Evolutionary conservation across 768 basidiomycete genomes (phyloP).

Genomic region (Tephrocybe sp.): DNA sequence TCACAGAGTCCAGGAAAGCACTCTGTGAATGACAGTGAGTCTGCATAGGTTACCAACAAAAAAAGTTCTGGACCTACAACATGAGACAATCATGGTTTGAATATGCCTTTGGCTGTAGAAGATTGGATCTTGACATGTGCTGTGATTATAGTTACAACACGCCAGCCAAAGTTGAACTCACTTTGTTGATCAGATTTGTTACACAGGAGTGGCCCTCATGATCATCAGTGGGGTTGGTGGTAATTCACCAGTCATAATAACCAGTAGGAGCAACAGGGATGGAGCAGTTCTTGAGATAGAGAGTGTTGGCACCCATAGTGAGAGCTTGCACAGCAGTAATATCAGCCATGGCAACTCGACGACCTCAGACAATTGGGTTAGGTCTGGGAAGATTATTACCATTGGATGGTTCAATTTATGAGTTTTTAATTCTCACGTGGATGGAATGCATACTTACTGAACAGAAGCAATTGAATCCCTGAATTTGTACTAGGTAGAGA

Average conservation of each 20-base stretch:
- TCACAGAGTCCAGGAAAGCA: conserved; percentile 28
- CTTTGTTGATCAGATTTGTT: conserved; percentile 29
- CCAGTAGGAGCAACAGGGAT: conserved; percentile 43
- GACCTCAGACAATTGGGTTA: no score
- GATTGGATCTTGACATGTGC: conserved; percentile 15
- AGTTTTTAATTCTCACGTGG: no score
- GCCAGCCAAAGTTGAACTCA: conserved; percentile 10
- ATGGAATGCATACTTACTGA: no score
- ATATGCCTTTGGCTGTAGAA: conserved; percentile 22
- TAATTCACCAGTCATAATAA: conserved; percentile 43
- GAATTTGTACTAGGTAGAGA: no score
- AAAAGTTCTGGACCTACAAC: conserved; percentile 19
- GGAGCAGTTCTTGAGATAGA: conserved; percentile 34
- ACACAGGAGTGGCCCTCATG: conserved; percentile 34
- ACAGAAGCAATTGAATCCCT: no score
- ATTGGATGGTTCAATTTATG: no score
- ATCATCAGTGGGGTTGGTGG: conserved; percentile 24
- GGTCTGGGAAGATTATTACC: no score
- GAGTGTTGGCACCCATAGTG: conserved; percentile 30
- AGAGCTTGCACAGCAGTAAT: conserved; percentile 26
- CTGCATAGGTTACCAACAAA: not conserved
- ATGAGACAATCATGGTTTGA: conserved; percentile 21
- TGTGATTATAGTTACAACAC: not conserved
- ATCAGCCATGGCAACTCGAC: conserved; percentile 9
- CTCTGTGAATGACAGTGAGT: conserved; percentile 17